These are phyloP conservation scores for Coniella lustricola DNA, from an alignment of 2,329 filamentous ascomycete species.

Conservation along the genomic window DNA sequence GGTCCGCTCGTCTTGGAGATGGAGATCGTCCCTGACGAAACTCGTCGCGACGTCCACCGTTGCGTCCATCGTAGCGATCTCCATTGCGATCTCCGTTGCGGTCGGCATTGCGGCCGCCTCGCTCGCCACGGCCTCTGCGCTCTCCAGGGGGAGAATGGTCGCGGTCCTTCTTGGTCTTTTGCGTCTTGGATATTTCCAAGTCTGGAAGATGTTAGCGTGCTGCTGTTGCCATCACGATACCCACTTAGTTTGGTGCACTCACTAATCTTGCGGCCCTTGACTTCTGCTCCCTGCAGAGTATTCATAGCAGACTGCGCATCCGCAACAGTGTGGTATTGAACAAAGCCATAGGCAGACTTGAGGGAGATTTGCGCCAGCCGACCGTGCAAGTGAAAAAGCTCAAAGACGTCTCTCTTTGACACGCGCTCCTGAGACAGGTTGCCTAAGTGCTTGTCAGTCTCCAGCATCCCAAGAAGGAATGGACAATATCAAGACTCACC, in stretches of 20 bases:
- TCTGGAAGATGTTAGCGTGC: slow-evolving; percentile 47
- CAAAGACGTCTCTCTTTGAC: slow-evolving; percentile 88
- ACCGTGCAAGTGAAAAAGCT: slow-evolving; percentile 80
- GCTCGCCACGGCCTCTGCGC: slow-evolving; percentile 33
- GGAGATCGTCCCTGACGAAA: slow-evolving; percentile 56
- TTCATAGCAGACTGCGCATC: slow-evolving; percentile 71
- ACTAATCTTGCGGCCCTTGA: slow-evolving; percentile 92
- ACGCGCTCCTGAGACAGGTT: slow-evolving; percentile 91
- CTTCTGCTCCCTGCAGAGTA: slow-evolving; percentile 69
- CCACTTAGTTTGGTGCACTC: slow-evolving; percentile 31
- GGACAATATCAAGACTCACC: slow-evolving; percentile 45
- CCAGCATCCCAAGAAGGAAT: no score
- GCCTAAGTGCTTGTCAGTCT: slow-evolving; percentile 40
- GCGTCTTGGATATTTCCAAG: slow-evolving; percentile 81
- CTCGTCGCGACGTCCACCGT: slow-evolving; percentile 46
- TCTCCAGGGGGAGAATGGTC: slow-evolving; percentile 50
- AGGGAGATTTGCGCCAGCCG: slow-evolving; percentile 90
- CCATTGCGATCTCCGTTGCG: slow-evolving; percentile 40
- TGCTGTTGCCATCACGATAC: not conserved
- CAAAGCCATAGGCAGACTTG: slow-evolving; percentile 94
- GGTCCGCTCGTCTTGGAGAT: slow-evolving; percentile 49
- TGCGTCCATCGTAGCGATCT: slow-evolving; percentile 43
- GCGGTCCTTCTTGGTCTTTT: slow-evolving; percentile 59
- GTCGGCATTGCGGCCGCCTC: slow-evolving; percentile 37
- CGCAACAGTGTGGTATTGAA: slow-evolving; percentile 75